Conservation (phyloP, 371 early-diverging fungal species). For the Rhizopus sp. region DNA sequence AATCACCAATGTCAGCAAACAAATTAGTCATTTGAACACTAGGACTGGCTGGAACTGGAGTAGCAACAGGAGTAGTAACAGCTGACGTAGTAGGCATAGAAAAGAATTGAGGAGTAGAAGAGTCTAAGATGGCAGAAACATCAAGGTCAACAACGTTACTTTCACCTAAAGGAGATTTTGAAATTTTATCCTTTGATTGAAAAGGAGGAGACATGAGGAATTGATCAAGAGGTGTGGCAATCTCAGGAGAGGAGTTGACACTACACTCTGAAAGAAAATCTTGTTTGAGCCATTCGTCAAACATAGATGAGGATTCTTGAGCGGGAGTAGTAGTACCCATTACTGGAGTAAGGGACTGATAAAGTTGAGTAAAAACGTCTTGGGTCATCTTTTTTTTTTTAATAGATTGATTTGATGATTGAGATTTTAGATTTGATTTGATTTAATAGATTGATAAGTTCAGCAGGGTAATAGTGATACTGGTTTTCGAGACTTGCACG, state of each 20-base stretch:
- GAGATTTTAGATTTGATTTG: no score
- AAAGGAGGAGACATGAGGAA: constrained; percentile 33
- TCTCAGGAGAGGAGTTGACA: constrained; percentile 28
- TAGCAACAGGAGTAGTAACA: background rate
- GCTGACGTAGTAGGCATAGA: no score
- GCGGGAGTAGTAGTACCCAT: no score
- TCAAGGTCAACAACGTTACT: constrained; percentile 19
- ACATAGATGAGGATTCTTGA: constrained; percentile 20
- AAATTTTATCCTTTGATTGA: constrained; percentile 14
- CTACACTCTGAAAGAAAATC: constrained; percentile 26
- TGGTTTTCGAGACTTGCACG: constrained; percentile 37
- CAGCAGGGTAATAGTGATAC: constrained; percentile 13
- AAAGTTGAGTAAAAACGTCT: constrained; percentile 38
- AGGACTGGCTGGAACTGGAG: background rate
- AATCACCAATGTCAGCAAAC: constrained; percentile 30
- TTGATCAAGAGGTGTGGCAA: constrained; percentile 29
- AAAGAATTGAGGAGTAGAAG: constrained; percentile 21
- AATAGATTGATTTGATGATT: constrained; percentile 15
- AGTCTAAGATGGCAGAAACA: constrained; percentile 32
- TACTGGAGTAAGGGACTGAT: constrained; percentile 33
- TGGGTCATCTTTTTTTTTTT: constrained; percentile 22
- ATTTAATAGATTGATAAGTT: no score
- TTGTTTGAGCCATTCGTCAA: constrained; percentile 35
- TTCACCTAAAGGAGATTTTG: background rate
- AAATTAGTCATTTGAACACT: constrained; percentile 16